These are phyloP conservation scores for Omphalea diandra DNA, from an alignment of 441 rosid species.

Conservation along the genomic window DNA sequence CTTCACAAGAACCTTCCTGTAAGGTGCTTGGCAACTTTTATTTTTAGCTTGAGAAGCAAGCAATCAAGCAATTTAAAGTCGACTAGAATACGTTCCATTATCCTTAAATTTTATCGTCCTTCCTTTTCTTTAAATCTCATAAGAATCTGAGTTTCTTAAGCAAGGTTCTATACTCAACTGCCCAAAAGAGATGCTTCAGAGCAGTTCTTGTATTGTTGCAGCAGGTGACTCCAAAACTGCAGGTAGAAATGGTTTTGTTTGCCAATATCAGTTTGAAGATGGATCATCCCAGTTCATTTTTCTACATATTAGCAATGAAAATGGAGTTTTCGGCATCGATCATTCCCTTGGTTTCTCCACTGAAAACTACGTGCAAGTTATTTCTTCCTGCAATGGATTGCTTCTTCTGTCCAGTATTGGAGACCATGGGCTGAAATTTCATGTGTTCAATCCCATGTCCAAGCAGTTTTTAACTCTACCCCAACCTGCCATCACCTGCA, in stretches of 20 bases:
- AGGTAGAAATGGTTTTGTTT: constrained; percentile 16
- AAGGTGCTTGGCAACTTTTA: neutral
- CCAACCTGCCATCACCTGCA: neutral
- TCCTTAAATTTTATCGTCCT: too few species aligned
- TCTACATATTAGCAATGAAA: neutral
- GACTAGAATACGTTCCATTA: too few species aligned
- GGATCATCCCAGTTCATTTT: constrained; percentile 19
- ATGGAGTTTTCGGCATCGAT: constrained; percentile 2
- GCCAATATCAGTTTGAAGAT: constrained; percentile 10
- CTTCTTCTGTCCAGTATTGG: constrained; percentile 16
- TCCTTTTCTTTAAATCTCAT: too few species aligned
- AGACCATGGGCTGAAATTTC: constrained; percentile 4
- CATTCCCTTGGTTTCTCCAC: constrained; percentile 16
- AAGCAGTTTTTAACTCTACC: constrained; percentile 10
- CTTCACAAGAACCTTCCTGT: neutral
- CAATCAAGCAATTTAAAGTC: too few species aligned
- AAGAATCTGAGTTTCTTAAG: neutral
- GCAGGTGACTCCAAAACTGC: neutral
- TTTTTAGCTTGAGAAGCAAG: too few species aligned
- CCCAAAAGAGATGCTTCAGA: neutral
- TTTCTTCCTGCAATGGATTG: constrained; percentile 16
- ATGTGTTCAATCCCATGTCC: constrained; percentile 16
- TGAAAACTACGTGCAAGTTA: neutral
- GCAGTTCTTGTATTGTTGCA: neutral
- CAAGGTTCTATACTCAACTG: neutral